Percentiles rank a stretch among this genome's conserved stretches.
Evolutionary conservation across 2,329 filamentous ascomycete species (phyloP).

Genomic region (Monosporascus sp.): DNA sequence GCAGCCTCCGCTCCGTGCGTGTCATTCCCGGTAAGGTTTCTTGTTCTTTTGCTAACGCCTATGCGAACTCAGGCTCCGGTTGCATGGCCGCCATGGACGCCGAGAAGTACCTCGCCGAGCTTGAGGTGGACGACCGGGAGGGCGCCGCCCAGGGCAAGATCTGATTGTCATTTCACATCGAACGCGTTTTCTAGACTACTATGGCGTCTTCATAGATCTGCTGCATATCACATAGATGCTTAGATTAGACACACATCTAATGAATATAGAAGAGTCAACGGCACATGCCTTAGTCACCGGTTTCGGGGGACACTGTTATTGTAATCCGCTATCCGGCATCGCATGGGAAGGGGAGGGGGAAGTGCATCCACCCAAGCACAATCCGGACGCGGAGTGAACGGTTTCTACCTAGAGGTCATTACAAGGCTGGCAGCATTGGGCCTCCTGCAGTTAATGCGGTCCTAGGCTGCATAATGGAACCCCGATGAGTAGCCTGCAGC

Average conservation of each 20-base stretch:
- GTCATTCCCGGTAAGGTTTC: no score
- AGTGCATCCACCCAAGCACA: no score
- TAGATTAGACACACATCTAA: neutral
- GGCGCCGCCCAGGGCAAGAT: constrained; percentile 27
- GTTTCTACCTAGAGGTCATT: no score
- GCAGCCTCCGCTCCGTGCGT: no score
- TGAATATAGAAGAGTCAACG: neutral
- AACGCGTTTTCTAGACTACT: neutral
- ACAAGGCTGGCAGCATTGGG: no score
- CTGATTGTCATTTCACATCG: constrained; percentile 11
- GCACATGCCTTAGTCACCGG: no score
- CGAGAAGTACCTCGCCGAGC: constrained; percentile 84
- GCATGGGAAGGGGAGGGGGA: no score
- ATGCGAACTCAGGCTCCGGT: constrained; percentile 62
- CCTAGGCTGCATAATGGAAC: no score
- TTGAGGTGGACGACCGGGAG: constrained; percentile 49
- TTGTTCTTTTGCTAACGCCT: constrained; percentile 7
- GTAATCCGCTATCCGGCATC: no score
- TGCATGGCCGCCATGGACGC: constrained; percentile 95
- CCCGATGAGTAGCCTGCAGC: no score
- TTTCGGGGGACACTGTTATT: accelerated
- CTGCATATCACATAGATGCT: neutral
- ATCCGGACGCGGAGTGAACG: no score
- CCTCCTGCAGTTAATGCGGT: no score
- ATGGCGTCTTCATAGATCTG: constrained; percentile 3